phyloP scores from a whole-genome alignment of 2,329 filamentous ascomycete genomes.

The Calonectria montana region DNA sequence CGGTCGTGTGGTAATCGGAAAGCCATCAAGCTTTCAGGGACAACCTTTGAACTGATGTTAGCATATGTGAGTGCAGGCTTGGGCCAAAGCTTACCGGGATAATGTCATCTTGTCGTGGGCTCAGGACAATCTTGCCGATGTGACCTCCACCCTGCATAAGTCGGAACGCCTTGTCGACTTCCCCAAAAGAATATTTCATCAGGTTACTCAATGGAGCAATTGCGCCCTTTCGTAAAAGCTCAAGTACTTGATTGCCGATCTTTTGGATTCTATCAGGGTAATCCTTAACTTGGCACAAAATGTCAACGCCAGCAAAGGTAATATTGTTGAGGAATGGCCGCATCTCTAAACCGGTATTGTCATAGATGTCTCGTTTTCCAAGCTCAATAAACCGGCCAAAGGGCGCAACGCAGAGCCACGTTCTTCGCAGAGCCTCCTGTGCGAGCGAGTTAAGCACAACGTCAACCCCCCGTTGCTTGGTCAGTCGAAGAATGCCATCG shows the following conservation, averaged over 20 bases:
- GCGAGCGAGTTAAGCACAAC: background rate
- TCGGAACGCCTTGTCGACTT: background rate
- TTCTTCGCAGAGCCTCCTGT: background rate
- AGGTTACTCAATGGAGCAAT: background rate
- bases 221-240: background rate
- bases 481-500: background rate
- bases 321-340: slow-evolving; percentile 37
- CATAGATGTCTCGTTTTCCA: background rate
- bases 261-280: background rate
- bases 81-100: background rate
- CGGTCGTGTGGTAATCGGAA: background rate
- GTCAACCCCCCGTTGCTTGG: background rate
- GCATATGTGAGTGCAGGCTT: background rate
- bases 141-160: background rate
- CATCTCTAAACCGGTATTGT: background rate
- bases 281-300: background rate
- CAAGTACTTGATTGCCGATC: background rate
- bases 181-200: background rate
- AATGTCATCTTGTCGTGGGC: background rate
- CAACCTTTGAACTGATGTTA: background rate
- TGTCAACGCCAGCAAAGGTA: background rate
- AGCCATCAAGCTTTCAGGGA: background rate
- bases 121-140: background rate
- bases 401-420: background rate
- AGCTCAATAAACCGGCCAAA: background rate